These are phyloP conservation scores for Xerocomus subilludens DNA, from an alignment of 1,284 basidiomycete species.

Conservation along the genomic window DNA sequence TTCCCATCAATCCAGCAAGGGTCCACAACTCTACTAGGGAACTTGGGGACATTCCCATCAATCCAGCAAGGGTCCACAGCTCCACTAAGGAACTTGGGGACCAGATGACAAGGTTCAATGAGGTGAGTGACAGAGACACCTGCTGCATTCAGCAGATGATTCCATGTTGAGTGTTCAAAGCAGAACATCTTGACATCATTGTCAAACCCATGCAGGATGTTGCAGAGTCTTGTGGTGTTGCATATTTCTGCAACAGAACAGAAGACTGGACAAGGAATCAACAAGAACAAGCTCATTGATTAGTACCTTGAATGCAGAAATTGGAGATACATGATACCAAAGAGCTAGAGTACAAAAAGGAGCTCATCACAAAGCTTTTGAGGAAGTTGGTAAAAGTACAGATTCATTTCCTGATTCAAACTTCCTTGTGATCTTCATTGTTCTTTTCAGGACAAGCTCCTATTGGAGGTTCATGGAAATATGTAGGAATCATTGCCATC, in stretches of 20 bases:
- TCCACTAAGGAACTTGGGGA: too few species aligned
- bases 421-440: conserved; percentile 12
- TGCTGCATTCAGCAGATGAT: too few species aligned
- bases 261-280: conserved; percentile 80
- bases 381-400: conserved; percentile 90
- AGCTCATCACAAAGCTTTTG: conserved; percentile 90
- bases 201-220: conserved; percentile 76
- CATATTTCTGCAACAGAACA: conserved; percentile 85
- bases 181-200: too few species aligned
- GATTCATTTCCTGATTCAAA: not conserved
- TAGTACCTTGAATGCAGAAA: conserved; percentile 96
- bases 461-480: conserved; percentile 86
- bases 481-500: conserved; percentile 81
- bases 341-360: conserved; percentile 92
- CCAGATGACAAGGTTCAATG: too few species aligned
- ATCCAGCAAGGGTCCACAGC: too few species aligned
- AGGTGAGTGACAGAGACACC: conserved; percentile 42
- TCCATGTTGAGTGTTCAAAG: too few species aligned
- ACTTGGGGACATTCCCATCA: too few species aligned
- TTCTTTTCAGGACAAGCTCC: conserved; percentile 77
- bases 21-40: too few species aligned
- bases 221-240: conserved; percentile 90
- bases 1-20: too few species aligned
- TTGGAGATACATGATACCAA: conserved; percentile 85
- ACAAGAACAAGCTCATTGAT: conserved; percentile 91